phyloP scores from a whole-genome alignment of 1,139 yeast genomes.

The Saccharomyces hybrid region DNA sequence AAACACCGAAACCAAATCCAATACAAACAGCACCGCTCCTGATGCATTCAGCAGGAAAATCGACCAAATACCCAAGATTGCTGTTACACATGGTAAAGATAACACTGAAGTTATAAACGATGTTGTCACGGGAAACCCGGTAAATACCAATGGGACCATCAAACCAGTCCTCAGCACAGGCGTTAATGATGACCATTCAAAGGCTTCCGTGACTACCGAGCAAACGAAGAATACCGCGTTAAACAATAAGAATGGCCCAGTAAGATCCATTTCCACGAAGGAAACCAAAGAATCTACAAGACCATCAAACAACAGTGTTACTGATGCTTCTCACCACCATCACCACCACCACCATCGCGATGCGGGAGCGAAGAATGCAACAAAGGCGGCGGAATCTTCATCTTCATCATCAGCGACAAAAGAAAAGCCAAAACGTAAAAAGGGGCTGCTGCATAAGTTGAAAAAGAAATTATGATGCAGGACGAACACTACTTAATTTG shows the following conservation, averaged over 20 bases:
- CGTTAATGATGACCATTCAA: background rate
- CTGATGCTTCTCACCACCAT: background rate
- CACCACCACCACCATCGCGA: background rate
- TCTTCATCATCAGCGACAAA: constrained; percentile 2
- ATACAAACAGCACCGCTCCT: background rate
- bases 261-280: constrained; percentile 2
- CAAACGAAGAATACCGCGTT: background rate
- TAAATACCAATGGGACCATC: background rate
- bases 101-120: background rate
- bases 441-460: constrained; percentile 14
- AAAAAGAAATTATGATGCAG: constrained; percentile 11
- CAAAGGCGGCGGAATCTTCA: constrained; percentile 2
- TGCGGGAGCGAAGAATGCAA: background rate
- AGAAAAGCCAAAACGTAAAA: constrained; percentile 13
- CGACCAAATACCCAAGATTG: background rate
- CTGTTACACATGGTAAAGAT: background rate
- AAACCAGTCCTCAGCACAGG: background rate
- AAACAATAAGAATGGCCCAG: constrained; percentile 2
- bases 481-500: background rate
- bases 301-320: background rate
- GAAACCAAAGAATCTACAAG: background rate
- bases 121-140: background rate
- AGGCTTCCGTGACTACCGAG: background rate
- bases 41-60: background rate
- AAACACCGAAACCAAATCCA: background rate